Percentiles rank a stretch among this genome's conserved stretches.
Evolutionary conservation across 2,329 filamentous ascomycete genomes (phyloP).

Genomic region (Stemphylium beticola): DNA sequence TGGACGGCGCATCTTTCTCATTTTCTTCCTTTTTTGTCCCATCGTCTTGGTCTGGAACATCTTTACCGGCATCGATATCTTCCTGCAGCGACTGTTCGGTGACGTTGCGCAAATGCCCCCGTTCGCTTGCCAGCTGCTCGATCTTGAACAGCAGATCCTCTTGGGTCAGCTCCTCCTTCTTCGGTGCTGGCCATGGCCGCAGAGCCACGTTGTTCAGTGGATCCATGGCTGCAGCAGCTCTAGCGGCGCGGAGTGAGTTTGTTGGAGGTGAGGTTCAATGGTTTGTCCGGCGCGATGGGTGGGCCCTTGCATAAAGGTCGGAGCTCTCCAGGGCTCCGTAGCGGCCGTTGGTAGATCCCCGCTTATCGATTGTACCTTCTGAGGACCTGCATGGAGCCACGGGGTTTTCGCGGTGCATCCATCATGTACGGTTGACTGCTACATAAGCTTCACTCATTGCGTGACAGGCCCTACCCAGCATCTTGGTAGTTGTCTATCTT

Average conservation of each 20-base stretch:
- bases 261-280: constrained; percentile 13
- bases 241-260: constrained; percentile 1
- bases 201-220: constrained; percentile 60
- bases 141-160: constrained; percentile 72
- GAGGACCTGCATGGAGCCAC: neutral
- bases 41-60: constrained; percentile 49
- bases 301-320: constrained; percentile 27
- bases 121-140: constrained; percentile 76
- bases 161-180: constrained; percentile 60
- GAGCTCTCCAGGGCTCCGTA: constrained; percentile 17
- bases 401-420: constrained; percentile 2
- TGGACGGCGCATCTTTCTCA: constrained; percentile 45
- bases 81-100: constrained; percentile 74
- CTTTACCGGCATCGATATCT: constrained; percentile 63
- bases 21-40: constrained; percentile 54
- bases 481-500: constrained; percentile 3
- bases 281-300: constrained; percentile 15
- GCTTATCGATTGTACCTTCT: constrained; percentile 21
- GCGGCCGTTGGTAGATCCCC: constrained; percentile 13
- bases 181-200: constrained; percentile 64
- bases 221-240: constrained; percentile 27
- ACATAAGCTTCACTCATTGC: neutral
- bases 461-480: neutral
- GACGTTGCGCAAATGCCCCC: constrained; percentile 81
- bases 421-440: neutral